These are phyloP conservation scores for Phytophthora pinifolia DNA, from an alignment of 352 stramenopile species.

Conservation along the genomic window DNA sequence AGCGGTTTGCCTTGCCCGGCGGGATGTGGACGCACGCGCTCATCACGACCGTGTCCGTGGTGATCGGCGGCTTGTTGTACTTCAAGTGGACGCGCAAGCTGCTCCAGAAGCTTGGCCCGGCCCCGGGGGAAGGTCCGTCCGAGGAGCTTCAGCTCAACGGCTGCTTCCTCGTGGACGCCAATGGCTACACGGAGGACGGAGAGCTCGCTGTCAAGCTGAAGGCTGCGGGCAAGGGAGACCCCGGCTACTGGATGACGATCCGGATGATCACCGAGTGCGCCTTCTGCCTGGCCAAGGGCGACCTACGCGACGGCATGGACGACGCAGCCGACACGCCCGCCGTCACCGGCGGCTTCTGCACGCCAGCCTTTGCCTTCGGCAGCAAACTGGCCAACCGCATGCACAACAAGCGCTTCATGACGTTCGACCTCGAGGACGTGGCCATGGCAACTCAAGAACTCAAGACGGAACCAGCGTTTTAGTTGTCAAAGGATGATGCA, in stretches of 20 bases:
- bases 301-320: slow-evolving; percentile 20
- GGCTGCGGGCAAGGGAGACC: slow-evolving; percentile 29
- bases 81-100: slow-evolving; percentile 53
- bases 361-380: slow-evolving; percentile 40
- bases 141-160: slow-evolving; percentile 66
- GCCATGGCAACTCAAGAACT: background rate
- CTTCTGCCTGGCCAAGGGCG: slow-evolving; percentile 36
- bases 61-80: slow-evolving; percentile 38
- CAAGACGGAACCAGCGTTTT: slow-evolving; percentile 16
- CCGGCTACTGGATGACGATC: slow-evolving; percentile 42
- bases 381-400: slow-evolving; percentile 37
- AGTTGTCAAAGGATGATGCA: background rate
- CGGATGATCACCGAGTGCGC: slow-evolving; percentile 46
- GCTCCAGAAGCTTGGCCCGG: slow-evolving; percentile 56
- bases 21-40: slow-evolving; percentile 30
- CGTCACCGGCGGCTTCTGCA: slow-evolving; percentile 39
- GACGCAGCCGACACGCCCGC: slow-evolving; percentile 15
- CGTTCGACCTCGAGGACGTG: slow-evolving; percentile 28
- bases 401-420: slow-evolving; percentile 39
- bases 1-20: slow-evolving; percentile 37
- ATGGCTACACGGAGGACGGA: slow-evolving; percentile 37
- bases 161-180: slow-evolving; percentile 51
- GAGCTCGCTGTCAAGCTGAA: slow-evolving; percentile 27
- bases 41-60: slow-evolving; percentile 24
- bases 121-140: slow-evolving; percentile 66